These are phyloP conservation scores for Botrytis aclada DNA, from an alignment of 2,329 filamentous ascomycete species.

Conservation along the genomic window DNA sequence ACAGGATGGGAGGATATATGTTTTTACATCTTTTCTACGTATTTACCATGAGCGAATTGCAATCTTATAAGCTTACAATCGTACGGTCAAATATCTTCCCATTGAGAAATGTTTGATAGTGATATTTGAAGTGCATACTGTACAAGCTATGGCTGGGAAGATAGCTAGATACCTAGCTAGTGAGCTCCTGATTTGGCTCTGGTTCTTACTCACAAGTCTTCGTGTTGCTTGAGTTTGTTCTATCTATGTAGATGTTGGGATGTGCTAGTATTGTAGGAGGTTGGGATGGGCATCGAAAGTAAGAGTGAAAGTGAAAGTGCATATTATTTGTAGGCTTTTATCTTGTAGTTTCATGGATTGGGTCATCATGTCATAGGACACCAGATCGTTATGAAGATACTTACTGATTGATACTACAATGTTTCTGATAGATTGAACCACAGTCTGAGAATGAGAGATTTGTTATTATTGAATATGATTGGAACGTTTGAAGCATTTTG, in stretches of 20 bases:
- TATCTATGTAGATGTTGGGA: not conserved
- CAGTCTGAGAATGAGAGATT: not conserved
- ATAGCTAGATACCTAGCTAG: not conserved
- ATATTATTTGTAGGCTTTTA: not conserved
- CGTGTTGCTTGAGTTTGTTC: not conserved
- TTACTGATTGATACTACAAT: not conserved
- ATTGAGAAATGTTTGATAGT: too few relatives aligned
- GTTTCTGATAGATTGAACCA: not conserved
- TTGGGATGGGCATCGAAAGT: accelerated
- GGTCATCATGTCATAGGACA: not conserved
- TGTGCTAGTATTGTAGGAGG: not conserved
- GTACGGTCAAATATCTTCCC: too few relatives aligned
- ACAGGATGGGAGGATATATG: not conserved
- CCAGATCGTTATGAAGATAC: not conserved
- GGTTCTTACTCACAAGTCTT: not conserved
- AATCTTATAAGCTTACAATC: too few relatives aligned
- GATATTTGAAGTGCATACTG: accelerated
- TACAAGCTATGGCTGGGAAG: accelerated
- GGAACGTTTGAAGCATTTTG: not conserved
- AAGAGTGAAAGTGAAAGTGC: too few relatives aligned
- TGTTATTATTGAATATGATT: not conserved
- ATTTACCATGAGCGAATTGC: too few relatives aligned
- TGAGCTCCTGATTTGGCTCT: not conserved
- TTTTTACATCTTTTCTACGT: not conserved
- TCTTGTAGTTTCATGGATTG: not conserved